Percentiles rank a stretch among this genome's conserved stretches.
phyloP scores from a whole-genome alignment of 2,329 filamentous ascomycete genomes.

The Graphiopsis chlorocephala region DNA sequence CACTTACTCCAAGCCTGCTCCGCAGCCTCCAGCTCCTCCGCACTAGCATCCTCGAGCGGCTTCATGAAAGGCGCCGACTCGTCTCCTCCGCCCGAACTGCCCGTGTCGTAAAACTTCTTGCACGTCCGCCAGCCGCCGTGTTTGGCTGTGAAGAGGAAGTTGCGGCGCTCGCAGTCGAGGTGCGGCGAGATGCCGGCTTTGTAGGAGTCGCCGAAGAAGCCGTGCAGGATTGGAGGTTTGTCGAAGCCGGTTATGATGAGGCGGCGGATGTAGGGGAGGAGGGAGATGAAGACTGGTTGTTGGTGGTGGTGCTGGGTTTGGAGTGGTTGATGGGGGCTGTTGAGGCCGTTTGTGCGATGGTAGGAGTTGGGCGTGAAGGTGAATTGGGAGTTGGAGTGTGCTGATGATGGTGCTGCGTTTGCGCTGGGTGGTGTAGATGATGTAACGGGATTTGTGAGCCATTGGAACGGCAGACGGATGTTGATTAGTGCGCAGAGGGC shows the following conservation, averaged over 20 bases:
- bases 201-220: slow-evolving; percentile 98
- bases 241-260: slow-evolving; percentile 92
- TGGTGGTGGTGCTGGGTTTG: slow-evolving; percentile 1
- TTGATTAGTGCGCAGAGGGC: slow-evolving; percentile 88
- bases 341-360: slow-evolving; percentile 35
- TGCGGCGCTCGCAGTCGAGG: slow-evolving; percentile 85
- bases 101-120: slow-evolving; percentile 86
- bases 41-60: slow-evolving; percentile 67
- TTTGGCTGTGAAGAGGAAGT: slow-evolving; percentile 94
- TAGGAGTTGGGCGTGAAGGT: slow-evolving; percentile 27
- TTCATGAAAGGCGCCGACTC: slow-evolving; percentile 85
- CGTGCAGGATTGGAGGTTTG: slow-evolving; percentile 78
- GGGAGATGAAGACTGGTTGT: slow-evolving; percentile 53
- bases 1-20: slow-evolving; percentile 90
- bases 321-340: slow-evolving; percentile 29
- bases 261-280: slow-evolving; percentile 86
- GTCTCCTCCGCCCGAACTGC: slow-evolving; percentile 60
- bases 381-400: slow-evolving; percentile 18
- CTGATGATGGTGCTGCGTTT: slow-evolving; percentile 9
- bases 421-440: slow-evolving; percentile 31
- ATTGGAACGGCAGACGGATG: slow-evolving; percentile 85
- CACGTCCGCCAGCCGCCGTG: slow-evolving; percentile 85
- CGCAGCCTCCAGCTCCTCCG: slow-evolving; percentile 77
- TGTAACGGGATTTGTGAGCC: slow-evolving; percentile 50
- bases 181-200: slow-evolving; percentile 72